phyloP scores from a whole-genome alignment of 208 protist species.

The Trypanosomatidae sp. region DNA sequence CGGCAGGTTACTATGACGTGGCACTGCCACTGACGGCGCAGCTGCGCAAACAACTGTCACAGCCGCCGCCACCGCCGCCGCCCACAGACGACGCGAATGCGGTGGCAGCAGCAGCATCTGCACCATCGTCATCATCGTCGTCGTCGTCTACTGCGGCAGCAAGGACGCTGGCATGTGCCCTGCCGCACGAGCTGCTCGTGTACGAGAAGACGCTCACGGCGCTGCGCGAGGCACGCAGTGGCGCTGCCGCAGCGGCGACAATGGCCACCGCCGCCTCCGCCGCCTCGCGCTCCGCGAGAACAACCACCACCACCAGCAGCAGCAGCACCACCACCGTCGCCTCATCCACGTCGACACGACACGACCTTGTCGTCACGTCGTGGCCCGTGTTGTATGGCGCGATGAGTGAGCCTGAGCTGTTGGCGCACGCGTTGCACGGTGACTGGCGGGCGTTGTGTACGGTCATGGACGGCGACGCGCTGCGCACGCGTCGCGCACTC shows the following conservation, averaged over 20 bases:
- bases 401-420: slow-evolving; percentile 2
- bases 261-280: too few species aligned
- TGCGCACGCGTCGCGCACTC: too few species aligned
- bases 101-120: too few species aligned
- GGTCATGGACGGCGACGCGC: too few species aligned
- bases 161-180: background rate
- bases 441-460: slow-evolving; percentile 5
- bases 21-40: slow-evolving; percentile 5
- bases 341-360: too few species aligned
- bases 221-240: background rate
- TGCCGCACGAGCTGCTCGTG: background rate
- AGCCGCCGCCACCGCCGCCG: background rate
- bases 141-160: too few species aligned
- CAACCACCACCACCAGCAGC: too few species aligned
- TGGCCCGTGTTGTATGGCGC: background rate
- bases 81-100: background rate
- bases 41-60: background rate
- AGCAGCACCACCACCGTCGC: too few species aligned
- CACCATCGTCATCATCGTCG: too few species aligned
- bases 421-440: slow-evolving; percentile 19
- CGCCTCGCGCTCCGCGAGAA: too few species aligned
- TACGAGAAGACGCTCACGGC: background rate
- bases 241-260: too few species aligned
- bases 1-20: slow-evolving; percentile 16
- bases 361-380: too few species aligned